A percentile compares a stretch with the other conserved stretches of the same genome.
Conservation (phyloP, 2,329 filamentous ascomycete species). For the Xylogone sp. region DNA sequence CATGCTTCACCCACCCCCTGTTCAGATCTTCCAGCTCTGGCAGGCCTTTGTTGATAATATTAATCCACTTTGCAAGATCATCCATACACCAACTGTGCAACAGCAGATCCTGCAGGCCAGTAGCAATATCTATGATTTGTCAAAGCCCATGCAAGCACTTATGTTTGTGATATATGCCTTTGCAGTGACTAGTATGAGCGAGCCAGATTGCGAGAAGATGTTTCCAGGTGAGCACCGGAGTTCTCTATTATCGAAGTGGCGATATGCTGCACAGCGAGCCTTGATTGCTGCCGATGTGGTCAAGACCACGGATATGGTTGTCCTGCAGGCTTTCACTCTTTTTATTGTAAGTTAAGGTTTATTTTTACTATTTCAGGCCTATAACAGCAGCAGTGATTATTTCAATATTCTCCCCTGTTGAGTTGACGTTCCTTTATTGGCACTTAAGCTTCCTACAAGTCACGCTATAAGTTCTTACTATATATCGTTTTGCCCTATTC, state of each 20-base stretch:
- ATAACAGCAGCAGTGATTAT: background rate
- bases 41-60: slow-evolving; percentile 68
- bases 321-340: slow-evolving; percentile 64
- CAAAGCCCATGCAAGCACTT: slow-evolving; percentile 58
- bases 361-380: background rate
- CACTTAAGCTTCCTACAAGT: too few species aligned
- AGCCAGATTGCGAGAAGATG: slow-evolving; percentile 48
- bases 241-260: slow-evolving; percentile 49
- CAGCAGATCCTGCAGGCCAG: slow-evolving; percentile 59
- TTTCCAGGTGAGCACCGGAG: slow-evolving; percentile 49
- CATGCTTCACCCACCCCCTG: slow-evolving; percentile 50
- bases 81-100: slow-evolving; percentile 64
- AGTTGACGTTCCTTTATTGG: too few species aligned
- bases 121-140: slow-evolving; percentile 40
- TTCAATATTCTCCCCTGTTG: too few species aligned
- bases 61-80: slow-evolving; percentile 65
- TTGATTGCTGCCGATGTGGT: slow-evolving; percentile 65
- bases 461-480: too few species aligned
- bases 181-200: slow-evolving; percentile 54
- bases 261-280: slow-evolving; percentile 59
- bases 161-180: slow-evolving; percentile 65
- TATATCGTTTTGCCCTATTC: too few species aligned
- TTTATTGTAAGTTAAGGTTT: slow-evolving; percentile 52
- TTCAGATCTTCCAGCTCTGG: slow-evolving; percentile 64
- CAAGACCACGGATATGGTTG: slow-evolving; percentile 59